Base-by-base conservation (phyloP, 176 grass and related monocot species). In the Guadua angustifolia region DNA sequence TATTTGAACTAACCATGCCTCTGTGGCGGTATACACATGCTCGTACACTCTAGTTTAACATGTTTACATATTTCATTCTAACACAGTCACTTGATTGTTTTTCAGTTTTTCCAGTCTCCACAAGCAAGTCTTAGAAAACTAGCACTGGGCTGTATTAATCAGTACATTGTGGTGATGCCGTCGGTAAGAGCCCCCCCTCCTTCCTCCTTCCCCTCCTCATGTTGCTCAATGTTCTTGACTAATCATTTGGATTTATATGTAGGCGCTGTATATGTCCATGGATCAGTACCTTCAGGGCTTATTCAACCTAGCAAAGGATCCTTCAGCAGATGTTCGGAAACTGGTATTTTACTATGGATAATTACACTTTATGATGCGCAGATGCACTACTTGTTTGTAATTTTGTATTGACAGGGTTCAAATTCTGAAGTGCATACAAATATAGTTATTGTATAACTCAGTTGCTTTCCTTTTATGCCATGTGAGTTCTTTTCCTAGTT, bases 281-380 rank as follows among this genome's bases (percentile, higher is more conserved):
- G 93, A 98, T 81, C 93, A 92, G 78, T 98, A 98, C 80, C 88
- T 98, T 77, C 95, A 98, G 80, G 91, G 95, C 53, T 91, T 98
- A 70, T 98, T 98, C 75, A 84, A 73, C 87, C 95, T 98, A 86
- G 93, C 91, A 60, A 87, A 92, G 65, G 95, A 95, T 69, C 73
- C 85, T 78, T 91, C 95, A 83, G 73, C 95, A 61, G 95, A 98
- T 71, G 95, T 98, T 57, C 88, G 95, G n/a, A 98, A 98, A 71
- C 75, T 98, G 93, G 95, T 98, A 88, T 71, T 69, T 67, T 16
- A 74, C 73, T 3, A 8, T 47, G 39, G 36, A 25, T 9, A 78
- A 71, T 46, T 73, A 7, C 66, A 51, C 35, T 62, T 78, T 21
- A 69, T 66, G 3, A 8, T 66, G 29, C 35, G 6, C 18, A 69